Percentiles rank a stretch among this genome's conserved stretches.
Evolutionary conservation across 345 rosid genomes (phyloP).

Genomic region (Laguncularia racemosa): DNA sequence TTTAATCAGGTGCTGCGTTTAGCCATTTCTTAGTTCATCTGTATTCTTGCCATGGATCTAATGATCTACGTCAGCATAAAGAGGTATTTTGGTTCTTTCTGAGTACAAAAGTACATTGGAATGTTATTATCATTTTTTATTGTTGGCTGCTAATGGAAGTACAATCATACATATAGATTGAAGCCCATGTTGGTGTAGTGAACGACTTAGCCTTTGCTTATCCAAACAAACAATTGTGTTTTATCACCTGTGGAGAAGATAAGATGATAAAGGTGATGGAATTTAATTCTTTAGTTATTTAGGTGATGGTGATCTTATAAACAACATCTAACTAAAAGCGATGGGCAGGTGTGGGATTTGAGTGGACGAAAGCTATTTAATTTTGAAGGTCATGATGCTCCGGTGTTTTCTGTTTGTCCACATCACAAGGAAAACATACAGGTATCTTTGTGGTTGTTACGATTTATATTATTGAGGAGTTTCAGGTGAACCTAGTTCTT

Average conservation of each 20-base stretch:
- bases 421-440: constrained; percentile 35
- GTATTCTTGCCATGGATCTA: constrained; percentile 18
- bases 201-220: constrained; percentile 56
- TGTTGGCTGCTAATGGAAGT: not conserved
- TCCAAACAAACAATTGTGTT: constrained; percentile 43
- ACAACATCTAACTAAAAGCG: not conserved
- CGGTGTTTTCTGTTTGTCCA: constrained; percentile 30
- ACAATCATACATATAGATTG: constrained; percentile 30
- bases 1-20: constrained; percentile 27
- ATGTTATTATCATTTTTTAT: no score
- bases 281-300: constrained; percentile 2
- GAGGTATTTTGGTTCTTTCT: constrained; percentile 17
- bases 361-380: constrained; percentile 23
- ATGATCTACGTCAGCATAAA: constrained; percentile 17
- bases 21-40: constrained; percentile 25
- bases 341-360: constrained; percentile 29
- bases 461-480: not conserved
- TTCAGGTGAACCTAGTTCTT: not conserved
- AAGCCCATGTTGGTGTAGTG: constrained; percentile 59
- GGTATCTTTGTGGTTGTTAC: constrained; percentile 6
- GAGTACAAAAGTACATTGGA: not conserved
- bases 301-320: not conserved
- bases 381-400: constrained; percentile 37
- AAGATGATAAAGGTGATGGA: constrained; percentile 41
- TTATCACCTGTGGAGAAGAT: constrained; percentile 67